Evolutionary conservation across 2,329 filamentous ascomycete species (phyloP), one percentile per base, ranked within the genome.

Genomic region (Aspergillus terreus): DNA sequence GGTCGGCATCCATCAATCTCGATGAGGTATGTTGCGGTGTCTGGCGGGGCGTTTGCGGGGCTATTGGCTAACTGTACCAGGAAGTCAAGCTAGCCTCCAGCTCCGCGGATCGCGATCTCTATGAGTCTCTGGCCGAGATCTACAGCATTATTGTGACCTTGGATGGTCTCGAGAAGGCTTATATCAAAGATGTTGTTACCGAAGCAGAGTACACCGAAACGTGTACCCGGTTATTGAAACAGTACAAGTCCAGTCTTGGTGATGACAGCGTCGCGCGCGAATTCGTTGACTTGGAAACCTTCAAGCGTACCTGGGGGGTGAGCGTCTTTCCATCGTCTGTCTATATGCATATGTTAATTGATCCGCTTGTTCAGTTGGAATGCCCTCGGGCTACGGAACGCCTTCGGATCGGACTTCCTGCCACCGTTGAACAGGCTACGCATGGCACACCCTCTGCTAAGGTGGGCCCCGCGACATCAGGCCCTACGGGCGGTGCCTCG

Each of bases 141-240:
- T 99, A 97, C 74, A 96, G 92, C 74, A 97, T 99, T 60, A 92
- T 99, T 35, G 83, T 96, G 55, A 97, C 94, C 0, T 79, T 99
- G 3, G 94, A 99, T 68, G 91, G 95, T 58, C 82, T 99, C 1
- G 94, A 99, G 66, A 96, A 95, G 71, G 95, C 92, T 0, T 99
- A 96, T 67, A 82, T 99, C 36, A 95, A 96, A 67, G 94, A 99
- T 78, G 92, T 91, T 19, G 87, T 99, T 46, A 83, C 88, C 5
- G 94, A 97, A 72, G 80, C 81, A 47, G 92, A 96, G 64, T 99
- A 99, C 71, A 95, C 92, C 1, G 94, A 97, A 67, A 96, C 94
- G 59, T 99, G 95, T 78, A 89, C 92, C 67, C 84, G 94, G 36
- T 82, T 96, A 53, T 74, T 99, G 62, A 95, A 96, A 73, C 94